Conservation (phyloP, 148 eudicot species). For the Silene conica region DNA sequence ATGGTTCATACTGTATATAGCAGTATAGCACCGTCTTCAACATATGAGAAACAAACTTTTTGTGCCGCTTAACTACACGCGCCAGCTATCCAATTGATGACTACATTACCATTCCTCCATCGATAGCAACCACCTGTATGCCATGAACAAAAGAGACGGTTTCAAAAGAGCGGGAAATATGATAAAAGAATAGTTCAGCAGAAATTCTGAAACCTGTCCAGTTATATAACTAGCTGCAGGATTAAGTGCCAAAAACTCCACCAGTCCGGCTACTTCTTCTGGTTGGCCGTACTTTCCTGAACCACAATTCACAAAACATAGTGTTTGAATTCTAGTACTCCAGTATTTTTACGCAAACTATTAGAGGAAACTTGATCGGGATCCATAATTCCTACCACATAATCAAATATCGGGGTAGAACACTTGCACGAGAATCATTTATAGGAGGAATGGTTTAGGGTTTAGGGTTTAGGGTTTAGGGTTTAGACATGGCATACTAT, state of each 20-base stretch:
- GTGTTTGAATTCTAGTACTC: neutral
- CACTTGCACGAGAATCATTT: neutral
- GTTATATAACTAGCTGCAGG: conserved; percentile 80
- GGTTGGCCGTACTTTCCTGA: conserved; percentile 77
- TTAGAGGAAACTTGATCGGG: neutral
- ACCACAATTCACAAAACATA: conserved; percentile 5
- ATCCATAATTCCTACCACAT: too few species aligned
- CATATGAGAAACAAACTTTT: neutral
- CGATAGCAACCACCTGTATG: conserved; percentile 65
- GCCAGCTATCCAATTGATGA: neutral
- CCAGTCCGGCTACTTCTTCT: conserved; percentile 79
- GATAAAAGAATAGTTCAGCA: neutral
- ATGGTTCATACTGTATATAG: neutral
- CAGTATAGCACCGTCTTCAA: neutral
- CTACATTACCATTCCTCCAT: conserved; percentile 89
- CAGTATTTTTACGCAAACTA: too few species aligned
- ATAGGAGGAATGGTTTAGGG: neutral
- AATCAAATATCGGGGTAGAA: neutral
- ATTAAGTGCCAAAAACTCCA: conserved; percentile 71
- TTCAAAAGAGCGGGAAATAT: neutral
- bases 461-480: too few species aligned
- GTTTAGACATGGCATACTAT: neutral
- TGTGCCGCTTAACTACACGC: neutral
- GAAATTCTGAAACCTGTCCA: conserved; percentile 52
- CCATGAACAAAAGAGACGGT: neutral